These are phyloP conservation scores for Arbutus unedo DNA, from an alignment of 148 eudicot genomes.

Conservation along the genomic window DNA sequence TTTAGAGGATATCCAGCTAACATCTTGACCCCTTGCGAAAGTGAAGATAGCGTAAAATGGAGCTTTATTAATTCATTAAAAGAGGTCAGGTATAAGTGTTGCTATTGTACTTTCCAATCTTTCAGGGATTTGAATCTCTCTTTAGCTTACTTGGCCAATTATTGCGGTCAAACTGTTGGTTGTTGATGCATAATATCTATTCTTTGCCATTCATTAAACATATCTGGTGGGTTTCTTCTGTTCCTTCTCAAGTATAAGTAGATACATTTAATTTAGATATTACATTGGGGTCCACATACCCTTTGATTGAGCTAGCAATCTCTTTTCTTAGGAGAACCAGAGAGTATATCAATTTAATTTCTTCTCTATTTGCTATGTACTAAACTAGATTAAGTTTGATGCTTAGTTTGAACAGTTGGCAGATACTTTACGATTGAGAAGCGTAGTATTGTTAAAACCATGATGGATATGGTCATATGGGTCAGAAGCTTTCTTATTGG, in stretches of 20 bases:
- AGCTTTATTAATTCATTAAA: conserved; percentile 87
- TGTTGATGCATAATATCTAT: neutral
- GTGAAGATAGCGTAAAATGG: conserved; percentile 92
- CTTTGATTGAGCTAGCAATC: neutral
- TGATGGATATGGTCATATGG: neutral
- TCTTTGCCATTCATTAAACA: neutral
- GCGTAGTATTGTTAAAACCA: neutral
- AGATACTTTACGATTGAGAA: neutral
- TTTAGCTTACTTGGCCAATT: neutral
- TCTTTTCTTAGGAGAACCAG: neutral
- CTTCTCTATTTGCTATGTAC: neutral
- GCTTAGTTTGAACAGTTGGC: neutral
- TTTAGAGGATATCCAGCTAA: conserved; percentile 89
- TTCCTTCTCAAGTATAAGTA: neutral
- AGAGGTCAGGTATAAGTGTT: conserved; percentile 56
- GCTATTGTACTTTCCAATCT: neutral
- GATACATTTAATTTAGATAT: neutral
- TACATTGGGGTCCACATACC: neutral
- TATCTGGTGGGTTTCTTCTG: neutral
- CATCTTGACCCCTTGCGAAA: conserved; percentile 77
- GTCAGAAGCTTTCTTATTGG: neutral
- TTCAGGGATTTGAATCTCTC: neutral
- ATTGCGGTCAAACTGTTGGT: neutral
- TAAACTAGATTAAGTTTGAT: neutral
- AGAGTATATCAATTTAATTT: neutral